Percentiles rank a stretch among this genome's conserved stretches.
phyloP scores from a whole-genome alignment of 306 rosid species.

The Dryas drummondii region DNA sequence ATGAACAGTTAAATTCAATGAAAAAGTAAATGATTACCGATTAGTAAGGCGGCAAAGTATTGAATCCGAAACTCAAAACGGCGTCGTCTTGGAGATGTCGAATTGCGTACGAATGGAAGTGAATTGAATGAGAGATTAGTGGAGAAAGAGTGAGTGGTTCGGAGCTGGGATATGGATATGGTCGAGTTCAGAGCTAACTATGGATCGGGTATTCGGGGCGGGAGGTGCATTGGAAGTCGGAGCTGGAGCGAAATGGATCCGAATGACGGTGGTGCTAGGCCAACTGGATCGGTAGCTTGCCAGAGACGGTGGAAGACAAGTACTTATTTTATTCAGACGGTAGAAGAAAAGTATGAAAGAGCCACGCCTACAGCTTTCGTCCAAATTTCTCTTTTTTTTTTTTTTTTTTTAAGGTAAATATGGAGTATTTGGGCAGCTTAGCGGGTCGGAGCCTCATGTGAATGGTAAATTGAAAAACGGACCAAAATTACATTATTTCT shows the following conservation, averaged over 20 bases:
- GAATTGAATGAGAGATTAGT: slow-evolving; percentile 8
- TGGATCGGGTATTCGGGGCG: slow-evolving; percentile 10
- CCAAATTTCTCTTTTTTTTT: not conserved
- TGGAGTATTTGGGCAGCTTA: too few species aligned
- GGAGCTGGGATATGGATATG: slow-evolving; percentile 11
- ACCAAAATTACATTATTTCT: too few species aligned
- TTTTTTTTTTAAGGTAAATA: not conserved
- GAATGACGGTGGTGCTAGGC: not conserved
- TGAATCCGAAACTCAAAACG: not conserved
- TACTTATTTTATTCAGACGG: too few species aligned
- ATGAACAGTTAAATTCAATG: not conserved
- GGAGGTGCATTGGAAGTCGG: not conserved
- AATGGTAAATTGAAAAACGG: too few species aligned
- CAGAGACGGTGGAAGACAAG: not conserved
- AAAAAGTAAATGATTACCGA: not conserved
- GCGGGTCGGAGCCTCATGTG: too few species aligned
- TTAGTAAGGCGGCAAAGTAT: not conserved
- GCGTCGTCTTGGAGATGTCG: slow-evolving; percentile 2
- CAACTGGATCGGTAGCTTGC: slow-evolving; percentile 15
- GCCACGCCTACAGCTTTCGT: slow-evolving; percentile 19
- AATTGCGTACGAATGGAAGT: not conserved
- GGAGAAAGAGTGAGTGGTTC: not conserved
- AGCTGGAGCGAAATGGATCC: slow-evolving; percentile 20
- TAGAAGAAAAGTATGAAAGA: not conserved
- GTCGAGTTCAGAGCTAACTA: slow-evolving; percentile 17